Percentiles rank a stretch among this genome's conserved stretches.
phyloP scores from a whole-genome alignment of 2,329 filamentous ascomycete species.

The Neurospora crassa region DNA sequence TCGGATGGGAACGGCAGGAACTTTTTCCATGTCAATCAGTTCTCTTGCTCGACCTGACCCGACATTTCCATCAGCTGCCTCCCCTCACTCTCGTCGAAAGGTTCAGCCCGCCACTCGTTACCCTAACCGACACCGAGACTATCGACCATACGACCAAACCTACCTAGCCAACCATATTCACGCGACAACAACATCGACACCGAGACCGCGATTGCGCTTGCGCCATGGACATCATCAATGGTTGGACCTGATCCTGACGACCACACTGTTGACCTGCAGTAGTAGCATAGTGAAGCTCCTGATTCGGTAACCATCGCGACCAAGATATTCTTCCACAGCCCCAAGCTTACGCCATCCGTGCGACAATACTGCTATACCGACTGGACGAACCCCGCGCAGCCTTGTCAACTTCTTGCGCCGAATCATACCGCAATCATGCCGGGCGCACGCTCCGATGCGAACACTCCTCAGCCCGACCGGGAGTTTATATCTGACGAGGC shows the following conservation, averaged over 20 bases:
- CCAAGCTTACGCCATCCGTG: background rate
- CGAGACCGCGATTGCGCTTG: background rate
- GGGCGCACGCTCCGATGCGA: constrained; percentile 12
- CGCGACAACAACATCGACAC: background rate
- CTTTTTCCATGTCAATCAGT: background rate
- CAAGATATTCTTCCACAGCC: background rate
- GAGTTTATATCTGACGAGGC: constrained; percentile 46
- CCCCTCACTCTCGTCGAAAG: background rate
- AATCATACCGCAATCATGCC: background rate
- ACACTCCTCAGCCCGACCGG: background rate
- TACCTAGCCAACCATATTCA: background rate
- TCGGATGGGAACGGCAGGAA: background rate
- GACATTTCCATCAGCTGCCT: background rate
- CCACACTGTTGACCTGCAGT: background rate
- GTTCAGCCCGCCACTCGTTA: background rate
- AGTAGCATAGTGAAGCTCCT: background rate
- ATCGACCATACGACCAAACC: background rate
- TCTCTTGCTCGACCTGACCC: background rate
- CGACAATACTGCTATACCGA: background rate
- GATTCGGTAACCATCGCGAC: background rate
- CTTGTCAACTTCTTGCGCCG: background rate
- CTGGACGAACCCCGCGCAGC: background rate
- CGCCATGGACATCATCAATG: background rate
- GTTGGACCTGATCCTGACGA: background rate
- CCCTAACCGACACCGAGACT: background rate